Conservation (phyloP, 257 asterid genomes). For the Salvia hispanica region DNA sequence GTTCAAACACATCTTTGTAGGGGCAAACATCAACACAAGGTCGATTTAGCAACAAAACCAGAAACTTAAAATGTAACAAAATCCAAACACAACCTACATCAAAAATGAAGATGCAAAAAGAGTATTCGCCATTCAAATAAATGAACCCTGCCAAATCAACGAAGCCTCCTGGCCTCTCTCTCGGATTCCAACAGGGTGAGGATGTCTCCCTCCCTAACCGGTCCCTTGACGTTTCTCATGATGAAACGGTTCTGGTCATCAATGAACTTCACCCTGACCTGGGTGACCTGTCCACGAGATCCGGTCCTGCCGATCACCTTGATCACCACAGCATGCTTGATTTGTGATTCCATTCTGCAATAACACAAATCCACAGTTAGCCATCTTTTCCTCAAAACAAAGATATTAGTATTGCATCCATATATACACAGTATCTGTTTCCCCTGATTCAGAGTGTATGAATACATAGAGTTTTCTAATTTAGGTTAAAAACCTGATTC, state of each 20-base stretch:
- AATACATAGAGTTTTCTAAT: background rate
- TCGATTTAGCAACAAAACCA: slow-evolving; percentile 19
- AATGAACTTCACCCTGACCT: slow-evolving; percentile 45
- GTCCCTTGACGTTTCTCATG: slow-evolving; percentile 51
- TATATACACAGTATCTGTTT: too few species aligned
- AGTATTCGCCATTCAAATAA: background rate
- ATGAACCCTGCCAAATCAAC: slow-evolving; percentile 19
- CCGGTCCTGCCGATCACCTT: slow-evolving; percentile 51
- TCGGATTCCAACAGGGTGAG: slow-evolving; percentile 48
- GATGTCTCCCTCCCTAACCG: slow-evolving; percentile 49
- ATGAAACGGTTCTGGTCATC: slow-evolving; percentile 46
- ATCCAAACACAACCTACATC: background rate
- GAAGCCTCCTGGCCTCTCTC: slow-evolving; percentile 50
- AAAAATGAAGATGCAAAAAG: slow-evolving; percentile 16
- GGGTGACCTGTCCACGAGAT: slow-evolving; percentile 48
- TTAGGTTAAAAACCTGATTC: background rate
- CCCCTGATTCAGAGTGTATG: background rate
- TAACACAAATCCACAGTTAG: background rate
- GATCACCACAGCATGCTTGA: slow-evolving; percentile 46
- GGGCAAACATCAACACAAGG: background rate
- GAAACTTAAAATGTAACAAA: background rate
- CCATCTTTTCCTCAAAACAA: background rate
- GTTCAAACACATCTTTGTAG: background rate
- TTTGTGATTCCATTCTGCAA: slow-evolving; percentile 50
- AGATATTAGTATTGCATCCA: background rate